phyloP scores from a whole-genome alignment of 345 rosid species.

The Gossypium ekmanianum region DNA sequence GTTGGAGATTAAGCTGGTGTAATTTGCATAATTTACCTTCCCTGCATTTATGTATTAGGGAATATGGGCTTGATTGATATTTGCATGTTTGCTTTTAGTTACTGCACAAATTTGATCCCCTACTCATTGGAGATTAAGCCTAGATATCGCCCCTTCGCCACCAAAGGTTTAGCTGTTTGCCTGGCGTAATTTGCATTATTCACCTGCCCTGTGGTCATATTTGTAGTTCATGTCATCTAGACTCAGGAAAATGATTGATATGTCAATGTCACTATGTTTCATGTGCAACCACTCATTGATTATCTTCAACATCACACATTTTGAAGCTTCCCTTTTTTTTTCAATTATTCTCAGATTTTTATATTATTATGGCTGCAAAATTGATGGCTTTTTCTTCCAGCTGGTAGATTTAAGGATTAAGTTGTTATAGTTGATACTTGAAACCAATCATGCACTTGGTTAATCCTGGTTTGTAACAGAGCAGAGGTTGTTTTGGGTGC shows the following conservation, averaged over 20 bases:
- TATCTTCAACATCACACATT: neutral
- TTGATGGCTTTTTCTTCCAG: neutral
- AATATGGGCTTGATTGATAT: neutral
- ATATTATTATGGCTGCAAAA: neutral
- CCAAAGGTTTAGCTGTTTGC: too few relatives aligned
- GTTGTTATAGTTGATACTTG: neutral
- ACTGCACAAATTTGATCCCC: neutral
- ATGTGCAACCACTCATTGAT: neutral
- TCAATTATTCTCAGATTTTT: neutral
- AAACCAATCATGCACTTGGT: conserved; percentile 34
- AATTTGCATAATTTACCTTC: neutral
- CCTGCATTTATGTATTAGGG: neutral
- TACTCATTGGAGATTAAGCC: neutral
- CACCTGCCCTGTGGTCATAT: neutral
- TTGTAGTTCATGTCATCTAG: neutral
- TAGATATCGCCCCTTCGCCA: too few relatives aligned
- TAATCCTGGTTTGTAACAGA: conserved; percentile 70
- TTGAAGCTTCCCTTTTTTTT: neutral
- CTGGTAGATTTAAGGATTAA: neutral
- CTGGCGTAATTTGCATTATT: neutral
- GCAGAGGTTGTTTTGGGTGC: conserved; percentile 96
- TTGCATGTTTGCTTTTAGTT: neutral
- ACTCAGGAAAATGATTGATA: neutral
- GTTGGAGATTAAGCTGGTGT: conserved; percentile 1
- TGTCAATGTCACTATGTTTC: neutral